Base-by-base conservation (phyloP, 2,329 filamentous ascomycete species). In the Penicillium sp. region DNA sequence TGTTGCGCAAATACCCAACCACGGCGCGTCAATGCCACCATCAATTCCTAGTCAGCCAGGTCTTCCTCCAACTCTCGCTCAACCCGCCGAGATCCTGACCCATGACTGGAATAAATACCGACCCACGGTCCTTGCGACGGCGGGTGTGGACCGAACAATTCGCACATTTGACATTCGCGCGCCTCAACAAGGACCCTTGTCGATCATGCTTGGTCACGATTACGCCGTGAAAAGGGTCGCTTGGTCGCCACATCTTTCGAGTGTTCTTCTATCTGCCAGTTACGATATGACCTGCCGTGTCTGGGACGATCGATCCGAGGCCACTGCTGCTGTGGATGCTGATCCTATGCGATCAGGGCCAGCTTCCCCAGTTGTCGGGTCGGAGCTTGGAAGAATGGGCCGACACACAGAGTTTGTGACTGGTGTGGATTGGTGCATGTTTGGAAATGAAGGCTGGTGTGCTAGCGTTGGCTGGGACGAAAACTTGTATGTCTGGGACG, bases 81-180 rank as follows among this genome's bases (percentile, higher is more conserved):
- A 82, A n/a, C 89, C 90, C 0, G 78, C 82, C 8, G 93, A 98
- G 74, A 82, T 88, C 34, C 79, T 98, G 29, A 95, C 90, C 0
- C 93, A 97, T 70, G 93, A 98, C 69, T 98, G 93, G 93, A 98
- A 98, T 74, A 98, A 98, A 71, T 98, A 98, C 72, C 81, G 86
- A 35, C 83, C 90, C 56, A 85, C 83, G 0, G 76, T 96, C 26
- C 75, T 98, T 46, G 93, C 93, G 0, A 89, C 89, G 0, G 93
- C 83, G 1, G 91, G 93, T 46, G 93, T 97, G 3, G 93, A 98
- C 68, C 81, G 87, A 46, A 73, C 85, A 13, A 84, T 98, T 51
- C 83, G 93, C 41, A 93, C 87, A 0, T 97, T 97, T 62, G 93
- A 98, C 67, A 84, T 96, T 39, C 79, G 93, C 38, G 85, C 83